Evolutionary conservation across 257 asterid species (phyloP), one percentile per base, ranked within the genome.

Genomic region (Cinchona pubescens): DNA sequence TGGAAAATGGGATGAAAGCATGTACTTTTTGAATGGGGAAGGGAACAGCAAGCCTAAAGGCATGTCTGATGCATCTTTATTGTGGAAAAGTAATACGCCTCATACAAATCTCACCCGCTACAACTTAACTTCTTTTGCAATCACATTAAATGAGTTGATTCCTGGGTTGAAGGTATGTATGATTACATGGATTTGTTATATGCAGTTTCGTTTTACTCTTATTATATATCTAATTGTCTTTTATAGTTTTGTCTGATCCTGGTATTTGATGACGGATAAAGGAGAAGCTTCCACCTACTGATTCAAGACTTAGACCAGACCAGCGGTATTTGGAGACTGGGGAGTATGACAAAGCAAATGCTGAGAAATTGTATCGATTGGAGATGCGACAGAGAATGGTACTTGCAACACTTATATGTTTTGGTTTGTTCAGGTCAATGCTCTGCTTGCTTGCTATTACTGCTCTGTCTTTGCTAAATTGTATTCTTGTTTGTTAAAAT

Each of bases 201-300:
- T 73, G 71, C 43, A n/a, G 23, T 80, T 66, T 38, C 64, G 40
- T 71, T 60, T 74, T 74, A 68, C 77, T 76, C 69, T 56, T 72
- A 23, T 72, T 69, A n/a, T 69, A 75, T 69, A 65, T 72, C 76
- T 78, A 74, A 79, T 77, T 71, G 83, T 81, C 69, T 80, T 78
- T 71, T 85, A 77, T 83, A 78, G 85, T 77, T 81, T 68, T 82
- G 77, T 83, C 87, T 92, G 89, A 89, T 83, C 79, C 78, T 78
- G 73, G 75, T 86, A 61, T 88, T 82, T 91, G 75, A 76, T 81
- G 68, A 80, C 70, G 87, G 84, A 76, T 88, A 84, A 83, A 94
- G 98, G 97, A 92, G 86, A 90, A 86, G 88, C 93, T 94, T 73
- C 98, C 98, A 77, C 98, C 97, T 35, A 94, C 98, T 30, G 97